Evolutionary conservation across 768 basidiomycete species (phyloP).

Genomic region (Russula compacta): DNA sequence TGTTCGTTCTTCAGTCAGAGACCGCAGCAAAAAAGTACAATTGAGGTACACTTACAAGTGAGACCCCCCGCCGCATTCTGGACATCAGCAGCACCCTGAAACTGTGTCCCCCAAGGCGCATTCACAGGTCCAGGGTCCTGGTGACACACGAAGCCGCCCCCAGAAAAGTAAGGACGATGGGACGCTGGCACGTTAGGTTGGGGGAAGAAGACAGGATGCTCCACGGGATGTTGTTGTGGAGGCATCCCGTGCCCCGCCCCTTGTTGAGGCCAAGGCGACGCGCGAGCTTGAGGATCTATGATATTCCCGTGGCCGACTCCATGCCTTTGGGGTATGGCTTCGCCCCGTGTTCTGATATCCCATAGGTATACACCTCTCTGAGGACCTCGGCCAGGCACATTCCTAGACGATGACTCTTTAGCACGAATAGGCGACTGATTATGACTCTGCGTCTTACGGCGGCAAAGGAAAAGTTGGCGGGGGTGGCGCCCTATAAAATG

Average conservation of each 20-base stretch:
- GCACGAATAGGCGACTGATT: too few species aligned
- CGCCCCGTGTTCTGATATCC: background rate
- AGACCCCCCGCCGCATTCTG: background rate
- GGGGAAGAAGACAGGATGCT: background rate
- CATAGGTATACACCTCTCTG: background rate
- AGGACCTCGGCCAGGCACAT: background rate
- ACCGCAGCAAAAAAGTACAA: background rate
- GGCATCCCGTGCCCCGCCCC: background rate
- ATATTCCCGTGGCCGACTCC: background rate
- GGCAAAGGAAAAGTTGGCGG: too few species aligned
- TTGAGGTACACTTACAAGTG: background rate
- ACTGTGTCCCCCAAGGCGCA: background rate
- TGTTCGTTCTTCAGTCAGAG: background rate
- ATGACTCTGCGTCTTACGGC: too few species aligned
- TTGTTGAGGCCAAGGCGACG: background rate
- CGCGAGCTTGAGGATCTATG: background rate
- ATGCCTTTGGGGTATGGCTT: too few species aligned
- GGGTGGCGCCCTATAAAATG: too few species aligned
- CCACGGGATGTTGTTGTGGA: background rate
- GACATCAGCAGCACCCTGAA: background rate
- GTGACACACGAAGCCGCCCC: background rate
- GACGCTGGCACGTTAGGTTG: background rate
- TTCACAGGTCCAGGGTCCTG: background rate
- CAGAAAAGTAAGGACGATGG: background rate
- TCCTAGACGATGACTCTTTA: background rate